phyloP scores from a whole-genome alignment of 306 rosid species.

The Trifolium pratense region DNA sequence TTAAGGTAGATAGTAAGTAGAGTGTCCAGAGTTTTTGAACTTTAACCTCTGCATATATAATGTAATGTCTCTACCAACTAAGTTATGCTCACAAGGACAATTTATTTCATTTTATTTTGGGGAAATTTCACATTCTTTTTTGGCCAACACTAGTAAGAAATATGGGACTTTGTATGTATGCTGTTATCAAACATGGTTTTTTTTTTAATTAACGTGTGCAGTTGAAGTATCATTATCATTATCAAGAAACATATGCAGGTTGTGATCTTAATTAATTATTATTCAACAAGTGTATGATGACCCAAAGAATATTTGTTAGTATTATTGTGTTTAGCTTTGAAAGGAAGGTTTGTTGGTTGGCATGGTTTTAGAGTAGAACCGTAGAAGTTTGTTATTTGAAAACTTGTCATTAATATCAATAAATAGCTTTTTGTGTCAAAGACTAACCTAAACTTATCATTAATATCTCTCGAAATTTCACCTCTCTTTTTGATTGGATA shows the following conservation, averaged over 20 bases:
- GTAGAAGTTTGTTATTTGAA: constrained; percentile 41
- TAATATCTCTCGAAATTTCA: not conserved
- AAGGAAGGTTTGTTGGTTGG: constrained; percentile 9
- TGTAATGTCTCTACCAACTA: too few relatives aligned
- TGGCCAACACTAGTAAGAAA: not conserved
- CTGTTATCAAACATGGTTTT: not conserved
- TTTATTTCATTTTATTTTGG: too few relatives aligned
- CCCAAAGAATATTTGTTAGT: not conserved
- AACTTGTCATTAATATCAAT: constrained; percentile 30
- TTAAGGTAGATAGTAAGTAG: too few relatives aligned
- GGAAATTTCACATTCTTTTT: too few relatives aligned
- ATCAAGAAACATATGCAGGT: not conserved
- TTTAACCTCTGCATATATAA: too few relatives aligned
- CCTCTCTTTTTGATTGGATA: not conserved
- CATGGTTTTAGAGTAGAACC: constrained; percentile 40
- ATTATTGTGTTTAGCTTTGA: not conserved
- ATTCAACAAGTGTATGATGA: not conserved
- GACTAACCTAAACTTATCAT: constrained; percentile 10
- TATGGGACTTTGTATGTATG: not conserved
- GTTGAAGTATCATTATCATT: not conserved
- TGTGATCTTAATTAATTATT: not conserved
- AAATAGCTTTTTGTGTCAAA: constrained; percentile 18
- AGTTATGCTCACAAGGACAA: too few relatives aligned
- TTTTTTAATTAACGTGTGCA: not conserved
- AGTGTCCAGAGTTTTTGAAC: too few relatives aligned